Evolutionary conservation across 106 monocot species (phyloP).

Genomic region (Alisma plantagoaquatica): DNA sequence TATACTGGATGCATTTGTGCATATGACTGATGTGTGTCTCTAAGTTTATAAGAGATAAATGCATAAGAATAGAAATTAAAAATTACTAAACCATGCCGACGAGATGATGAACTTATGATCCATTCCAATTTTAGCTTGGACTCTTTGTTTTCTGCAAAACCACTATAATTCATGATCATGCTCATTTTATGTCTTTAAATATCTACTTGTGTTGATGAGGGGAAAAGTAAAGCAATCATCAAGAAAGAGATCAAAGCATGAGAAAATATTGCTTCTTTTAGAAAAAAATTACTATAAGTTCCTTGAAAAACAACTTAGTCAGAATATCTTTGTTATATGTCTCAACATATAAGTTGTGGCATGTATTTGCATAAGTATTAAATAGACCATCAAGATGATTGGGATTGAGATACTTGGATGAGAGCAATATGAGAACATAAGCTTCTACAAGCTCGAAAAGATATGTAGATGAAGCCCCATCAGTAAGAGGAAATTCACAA

Average conservation of each 20-base stretch:
- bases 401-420: constrained; percentile 30
- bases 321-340: constrained; percentile 26
- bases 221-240: constrained; percentile 40
- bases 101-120: constrained; percentile 56
- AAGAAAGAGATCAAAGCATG: constrained; percentile 48
- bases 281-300: constrained; percentile 44
- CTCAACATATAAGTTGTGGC: constrained; percentile 36
- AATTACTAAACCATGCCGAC: constrained; percentile 45
- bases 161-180: constrained; percentile 27
- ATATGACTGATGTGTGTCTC: no score
- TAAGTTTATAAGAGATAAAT: constrained; percentile 34
- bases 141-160: constrained; percentile 42
- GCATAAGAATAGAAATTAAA: constrained; percentile 37
- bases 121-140: constrained; percentile 33
- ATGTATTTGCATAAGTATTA: constrained; percentile 58
- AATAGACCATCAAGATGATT: constrained; percentile 61
- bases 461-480: constrained; percentile 64
- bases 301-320: constrained; percentile 36
- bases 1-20: no score
- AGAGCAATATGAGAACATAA: constrained; percentile 30
- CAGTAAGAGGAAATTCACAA: constrained; percentile 75
- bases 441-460: constrained; percentile 62
- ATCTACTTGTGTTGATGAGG: constrained; percentile 33
- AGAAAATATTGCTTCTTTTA: constrained; percentile 35
- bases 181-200: constrained; percentile 39